phyloP scores from a whole-genome alignment of 805 yeast genomes.

The Suhomyces sp. region DNA sequence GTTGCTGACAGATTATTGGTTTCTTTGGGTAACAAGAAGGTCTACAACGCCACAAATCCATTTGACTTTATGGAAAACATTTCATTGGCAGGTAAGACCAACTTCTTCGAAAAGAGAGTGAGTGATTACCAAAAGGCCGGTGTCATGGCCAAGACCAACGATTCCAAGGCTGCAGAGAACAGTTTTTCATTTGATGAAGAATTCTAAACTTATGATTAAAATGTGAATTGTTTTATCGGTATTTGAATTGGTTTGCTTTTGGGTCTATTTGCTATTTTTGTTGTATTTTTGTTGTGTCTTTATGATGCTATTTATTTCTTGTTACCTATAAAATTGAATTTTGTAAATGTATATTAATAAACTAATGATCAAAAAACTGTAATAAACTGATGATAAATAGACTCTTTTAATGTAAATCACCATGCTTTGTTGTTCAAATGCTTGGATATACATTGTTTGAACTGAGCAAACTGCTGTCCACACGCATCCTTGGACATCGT shows the following conservation, averaged over 20 bases:
- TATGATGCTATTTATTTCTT: slow-evolving; percentile 1
- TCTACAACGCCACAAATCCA: slow-evolving; percentile 86
- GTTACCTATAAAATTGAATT: slow-evolving; percentile 3
- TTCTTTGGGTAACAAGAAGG: slow-evolving; percentile 87
- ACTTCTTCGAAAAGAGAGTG: slow-evolving; percentile 98
- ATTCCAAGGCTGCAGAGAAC: slow-evolving; percentile 45
- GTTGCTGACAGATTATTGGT: slow-evolving; percentile 93
- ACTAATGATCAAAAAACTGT: not conserved
- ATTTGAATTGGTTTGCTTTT: not conserved
- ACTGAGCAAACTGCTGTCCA: slow-evolving; percentile 45
- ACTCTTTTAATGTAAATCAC: not conserved
- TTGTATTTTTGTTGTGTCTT: not conserved
- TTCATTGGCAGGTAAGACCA: slow-evolving; percentile 96
- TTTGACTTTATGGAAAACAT: slow-evolving; percentile 99
- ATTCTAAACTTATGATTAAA: slow-evolving; percentile 46
- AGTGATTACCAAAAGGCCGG: slow-evolving; percentile 99
- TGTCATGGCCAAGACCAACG: slow-evolving; percentile 79
- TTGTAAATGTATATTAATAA: slow-evolving; percentile 1
- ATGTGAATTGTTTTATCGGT: slow-evolving; percentile 1
- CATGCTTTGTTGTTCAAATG: slow-evolving; percentile 25
- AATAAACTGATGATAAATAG: not conserved
- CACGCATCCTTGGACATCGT: slow-evolving; percentile 53
- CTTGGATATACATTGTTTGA: slow-evolving; percentile 48
- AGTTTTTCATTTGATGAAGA: slow-evolving; percentile 90
- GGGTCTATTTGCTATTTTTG: not conserved